phyloP scores from a whole-genome alignment of 148 eudicot species.

The Limonium bicolor region DNA sequence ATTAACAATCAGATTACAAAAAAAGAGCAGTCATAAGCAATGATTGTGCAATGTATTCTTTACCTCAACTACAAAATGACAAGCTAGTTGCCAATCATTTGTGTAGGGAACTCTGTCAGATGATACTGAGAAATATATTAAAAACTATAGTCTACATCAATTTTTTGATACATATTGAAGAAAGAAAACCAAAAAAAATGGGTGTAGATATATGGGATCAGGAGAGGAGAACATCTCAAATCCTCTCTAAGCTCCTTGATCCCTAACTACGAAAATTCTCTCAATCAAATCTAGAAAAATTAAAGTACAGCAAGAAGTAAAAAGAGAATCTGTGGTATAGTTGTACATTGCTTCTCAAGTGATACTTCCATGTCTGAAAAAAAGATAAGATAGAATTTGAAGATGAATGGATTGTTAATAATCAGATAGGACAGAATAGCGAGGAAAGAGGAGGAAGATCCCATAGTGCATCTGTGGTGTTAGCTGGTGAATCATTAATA shows the following conservation, averaged over 20 bases:
- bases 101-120: too few species aligned
- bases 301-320: background rate
- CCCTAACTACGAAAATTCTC: background rate
- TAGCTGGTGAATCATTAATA: constrained; percentile 8
- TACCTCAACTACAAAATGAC: too few species aligned
- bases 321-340: too few species aligned
- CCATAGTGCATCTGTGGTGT: constrained; percentile 20
- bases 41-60: too few species aligned
- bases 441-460: constrained; percentile 22
- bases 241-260: constrained; percentile 7
- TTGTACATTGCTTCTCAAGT: background rate
- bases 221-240: constrained; percentile 4
- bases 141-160: too few species aligned
- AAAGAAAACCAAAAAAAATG: too few species aligned
- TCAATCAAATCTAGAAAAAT: background rate
- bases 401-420: background rate
- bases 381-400: background rate
- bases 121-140: too few species aligned
- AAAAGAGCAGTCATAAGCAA: too few species aligned
- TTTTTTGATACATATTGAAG: too few species aligned
- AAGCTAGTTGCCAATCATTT: too few species aligned
- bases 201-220: background rate
- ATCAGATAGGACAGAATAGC: constrained; percentile 17
- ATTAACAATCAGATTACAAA: too few species aligned
- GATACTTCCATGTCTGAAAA: background rate